Evolutionary conservation across 192 early-diverging fungal species (phyloP), one percentile per base, ranked within the genome.

Genomic region (Coemansia sp.): DNA sequence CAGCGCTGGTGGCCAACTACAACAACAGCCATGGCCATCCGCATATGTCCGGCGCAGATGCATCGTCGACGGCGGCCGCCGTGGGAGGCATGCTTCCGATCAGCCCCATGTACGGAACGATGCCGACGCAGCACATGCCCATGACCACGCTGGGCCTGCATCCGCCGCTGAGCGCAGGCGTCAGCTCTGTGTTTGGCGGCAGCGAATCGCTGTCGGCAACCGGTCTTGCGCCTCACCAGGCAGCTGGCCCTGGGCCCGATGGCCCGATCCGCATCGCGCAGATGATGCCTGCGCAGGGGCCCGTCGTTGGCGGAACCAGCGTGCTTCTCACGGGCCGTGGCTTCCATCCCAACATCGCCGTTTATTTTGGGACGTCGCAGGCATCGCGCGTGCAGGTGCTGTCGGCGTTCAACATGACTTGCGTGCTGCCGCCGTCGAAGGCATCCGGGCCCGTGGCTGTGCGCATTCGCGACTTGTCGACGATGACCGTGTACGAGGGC

Each of bases 241-340:
- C n/a, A n/a, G n/a, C 53, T 29, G 28, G 25, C 18, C 29, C 14
- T 32, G 53, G 25, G 23, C 2, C 48, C 19, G 51, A 20, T 6
- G 61, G 52, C 39, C 34, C 60, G 8, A 48, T 78, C 11, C 77
- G 81, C 45, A 84, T 97, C 20, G 84, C 83, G 28, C 82, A 91
- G 39, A 65, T 97, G 55, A 89, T 92, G 34, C 95, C 95, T 0
- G 78, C 82, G 20, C 85, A 90, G 60, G 95, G 95, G 6, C 95
- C 95, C 0, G 83, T 90, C 34, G 87, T 85, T 67, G 95, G 95
- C 46, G 95, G 95, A 13, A 82, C 89, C 8, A 91, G 90, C 48
- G 77, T 96, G 13, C 92, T 93, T 22, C 80, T 98, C 9, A 71
- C 90, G 6, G 95, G 95, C 7, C 83, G 82, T 11, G 89, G 90